Evolutionary conservation across 2,329 filamentous ascomycete genomes (phyloP).

Genomic region (Pseudocercospora cruenta): DNA sequence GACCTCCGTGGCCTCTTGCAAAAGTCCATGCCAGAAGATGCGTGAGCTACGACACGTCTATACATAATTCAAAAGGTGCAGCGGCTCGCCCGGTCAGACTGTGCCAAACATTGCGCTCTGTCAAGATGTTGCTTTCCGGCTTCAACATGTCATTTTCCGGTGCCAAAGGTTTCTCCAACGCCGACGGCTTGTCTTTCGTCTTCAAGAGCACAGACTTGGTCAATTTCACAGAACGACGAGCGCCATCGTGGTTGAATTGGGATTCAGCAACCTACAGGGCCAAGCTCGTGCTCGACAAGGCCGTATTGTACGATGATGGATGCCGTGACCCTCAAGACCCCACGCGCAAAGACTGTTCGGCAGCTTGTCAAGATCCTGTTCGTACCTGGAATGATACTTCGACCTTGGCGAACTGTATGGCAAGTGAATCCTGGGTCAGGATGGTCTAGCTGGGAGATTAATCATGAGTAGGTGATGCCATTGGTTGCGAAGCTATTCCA

Average conservation of each 20-base stretch:
- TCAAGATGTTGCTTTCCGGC: too few species aligned
- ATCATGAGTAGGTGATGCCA: background rate
- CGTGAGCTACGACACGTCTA: too few species aligned
- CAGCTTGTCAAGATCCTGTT: constrained; percentile 1
- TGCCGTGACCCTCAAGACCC: background rate
- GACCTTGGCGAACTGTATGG: background rate
- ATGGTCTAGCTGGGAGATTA: background rate
- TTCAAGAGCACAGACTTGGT: too few species aligned
- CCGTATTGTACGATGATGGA: background rate
- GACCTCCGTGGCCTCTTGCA: too few species aligned
- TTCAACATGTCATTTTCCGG: too few species aligned
- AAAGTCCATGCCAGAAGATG: too few species aligned
- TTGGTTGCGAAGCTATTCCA: background rate
- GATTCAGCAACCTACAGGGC: background rate
- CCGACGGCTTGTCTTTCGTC: too few species aligned
- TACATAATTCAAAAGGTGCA: too few species aligned
- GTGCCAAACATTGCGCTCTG: too few species aligned
- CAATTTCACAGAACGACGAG: too few species aligned
- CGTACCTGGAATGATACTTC: background rate
- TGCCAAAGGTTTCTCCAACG: too few species aligned
- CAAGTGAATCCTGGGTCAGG: background rate
- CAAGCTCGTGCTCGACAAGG: background rate
- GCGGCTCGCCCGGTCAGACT: too few species aligned
- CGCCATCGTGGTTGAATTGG: background rate
- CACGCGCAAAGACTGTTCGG: background rate